phyloP scores from a whole-genome alignment of 2,329 filamentous ascomycete species.

The Ramularia endophylla region DNA sequence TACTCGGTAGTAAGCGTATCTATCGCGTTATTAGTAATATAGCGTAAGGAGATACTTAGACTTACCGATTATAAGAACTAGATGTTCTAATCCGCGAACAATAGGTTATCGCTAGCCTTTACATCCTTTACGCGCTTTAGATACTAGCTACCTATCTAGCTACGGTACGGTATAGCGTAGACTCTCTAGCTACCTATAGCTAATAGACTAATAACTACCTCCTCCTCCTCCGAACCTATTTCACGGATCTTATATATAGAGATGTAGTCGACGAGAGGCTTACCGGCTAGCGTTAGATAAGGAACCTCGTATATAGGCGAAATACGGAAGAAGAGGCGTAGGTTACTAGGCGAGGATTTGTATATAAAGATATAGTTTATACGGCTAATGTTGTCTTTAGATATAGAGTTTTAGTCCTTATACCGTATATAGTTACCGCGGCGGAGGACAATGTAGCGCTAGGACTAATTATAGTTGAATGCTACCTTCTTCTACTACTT shows the following conservation, averaged over 20 bases:
- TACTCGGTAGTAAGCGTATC: no score
- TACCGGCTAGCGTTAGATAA: no score
- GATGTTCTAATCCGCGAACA: background rate
- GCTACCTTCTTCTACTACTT: background rate
- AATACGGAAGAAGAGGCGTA: background rate
- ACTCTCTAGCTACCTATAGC: no score
- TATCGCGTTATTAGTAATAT: no score
- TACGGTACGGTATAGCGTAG: no score
- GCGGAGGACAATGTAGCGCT: background rate
- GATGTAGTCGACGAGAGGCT: no score
- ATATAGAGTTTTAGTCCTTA: background rate
- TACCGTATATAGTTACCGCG: constrained; percentile 1
- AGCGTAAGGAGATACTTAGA: no score
- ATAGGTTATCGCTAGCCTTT: background rate
- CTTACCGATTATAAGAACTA: background rate
- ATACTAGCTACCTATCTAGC: no score
- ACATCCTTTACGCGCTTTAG: background rate
- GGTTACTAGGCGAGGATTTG: background rate
- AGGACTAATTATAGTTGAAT: background rate
- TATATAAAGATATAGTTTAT: background rate
- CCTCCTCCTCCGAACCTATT: background rate
- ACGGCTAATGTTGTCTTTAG: background rate
- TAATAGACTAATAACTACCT: background rate
- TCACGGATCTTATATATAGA: background rate
- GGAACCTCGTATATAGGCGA: background rate